These are phyloP conservation scores for Fusarium beomiforme DNA, from an alignment of 2,329 filamentous ascomycete genomes.

Conservation along the genomic window DNA sequence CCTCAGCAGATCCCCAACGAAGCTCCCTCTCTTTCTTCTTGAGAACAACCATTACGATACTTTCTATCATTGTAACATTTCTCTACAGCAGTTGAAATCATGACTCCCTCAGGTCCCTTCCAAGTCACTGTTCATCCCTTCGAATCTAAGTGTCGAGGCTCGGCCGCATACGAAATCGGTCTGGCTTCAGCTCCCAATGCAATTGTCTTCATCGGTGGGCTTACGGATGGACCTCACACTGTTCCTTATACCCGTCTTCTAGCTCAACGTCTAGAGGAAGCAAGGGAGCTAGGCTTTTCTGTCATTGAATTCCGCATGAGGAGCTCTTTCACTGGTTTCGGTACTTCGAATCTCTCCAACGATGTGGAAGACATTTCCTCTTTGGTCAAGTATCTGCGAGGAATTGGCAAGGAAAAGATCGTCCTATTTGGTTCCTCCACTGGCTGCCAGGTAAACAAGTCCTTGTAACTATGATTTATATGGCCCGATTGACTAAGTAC, in stretches of 20 bases:
- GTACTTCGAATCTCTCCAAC: conserved; percentile 59
- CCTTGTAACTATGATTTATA: neutral
- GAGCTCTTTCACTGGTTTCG: conserved; percentile 64
- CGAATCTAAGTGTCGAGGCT: conserved; percentile 51
- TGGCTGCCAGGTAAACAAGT: conserved; percentile 59
- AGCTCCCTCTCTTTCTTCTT: neutral
- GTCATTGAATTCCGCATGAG: conserved; percentile 66
- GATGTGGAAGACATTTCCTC: conserved; percentile 65
- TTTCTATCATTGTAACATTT: neutral
- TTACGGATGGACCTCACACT: conserved; percentile 75
- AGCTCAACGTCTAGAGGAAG: conserved; percentile 54
- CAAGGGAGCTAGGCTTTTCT: conserved; percentile 56
- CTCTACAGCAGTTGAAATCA: conserved; percentile 14
- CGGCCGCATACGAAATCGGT: conserved; percentile 61
- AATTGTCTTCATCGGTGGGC: conserved; percentile 75
- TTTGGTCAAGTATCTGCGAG: conserved; percentile 64
- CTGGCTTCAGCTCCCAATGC: conserved; percentile 60
- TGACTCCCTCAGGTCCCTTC: conserved; percentile 50
- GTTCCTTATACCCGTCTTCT: conserved; percentile 65
- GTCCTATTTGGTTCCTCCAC: conserved; percentile 69
- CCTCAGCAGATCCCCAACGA: conserved; percentile 1
- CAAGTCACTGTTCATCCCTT: conserved; percentile 59
- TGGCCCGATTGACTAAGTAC: neutral
- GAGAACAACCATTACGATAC: neutral
- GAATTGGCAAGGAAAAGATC: conserved; percentile 60